These are phyloP conservation scores for Trichosanthes truncata DNA, from an alignment of 306 rosid genomes.

Conservation along the genomic window DNA sequence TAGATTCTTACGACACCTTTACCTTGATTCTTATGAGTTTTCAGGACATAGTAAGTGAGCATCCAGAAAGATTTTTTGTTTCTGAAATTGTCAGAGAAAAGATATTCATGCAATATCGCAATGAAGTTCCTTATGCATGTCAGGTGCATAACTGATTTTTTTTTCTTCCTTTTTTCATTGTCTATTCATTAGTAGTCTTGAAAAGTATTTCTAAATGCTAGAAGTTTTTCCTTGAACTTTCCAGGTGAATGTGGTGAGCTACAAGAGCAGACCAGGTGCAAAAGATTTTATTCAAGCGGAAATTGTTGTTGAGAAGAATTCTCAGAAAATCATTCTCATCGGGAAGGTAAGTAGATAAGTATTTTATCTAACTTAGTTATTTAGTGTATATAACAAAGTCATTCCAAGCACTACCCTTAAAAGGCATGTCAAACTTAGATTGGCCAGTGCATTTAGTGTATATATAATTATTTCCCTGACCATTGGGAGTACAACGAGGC, in stretches of 20 bases:
- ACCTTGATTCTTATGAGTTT: constrained; percentile 21
- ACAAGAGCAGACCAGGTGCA: constrained; percentile 75
- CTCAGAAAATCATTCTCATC: constrained; percentile 78
- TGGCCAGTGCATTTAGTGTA: neutral
- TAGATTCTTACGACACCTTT: constrained; percentile 12
- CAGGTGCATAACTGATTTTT: constrained; percentile 44
- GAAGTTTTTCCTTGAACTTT: neutral
- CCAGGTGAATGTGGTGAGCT: constrained; percentile 86
- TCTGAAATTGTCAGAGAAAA: constrained; percentile 89
- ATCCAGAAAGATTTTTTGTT: constrained; percentile 91
- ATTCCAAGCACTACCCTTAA: neutral
- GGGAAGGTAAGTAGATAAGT: constrained; percentile 45
- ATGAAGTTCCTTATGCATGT: constrained; percentile 87
- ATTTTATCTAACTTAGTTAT: neutral
- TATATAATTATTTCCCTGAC: neutral
- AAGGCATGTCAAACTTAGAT: neutral
- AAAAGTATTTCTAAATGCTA: neutral
- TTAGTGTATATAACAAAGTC: neutral
- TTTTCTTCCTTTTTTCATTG: neutral
- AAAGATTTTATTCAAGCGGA: constrained; percentile 92
- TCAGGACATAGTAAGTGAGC: constrained; percentile 93
- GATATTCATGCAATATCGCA: constrained; percentile 86
- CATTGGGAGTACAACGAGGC: neutral
- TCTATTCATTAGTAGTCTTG: neutral
- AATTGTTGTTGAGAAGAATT: constrained; percentile 69